Evolutionary conservation across 2,329 filamentous ascomycete genomes (phyloP).

Genomic region (Arthrobotrys conoides): DNA sequence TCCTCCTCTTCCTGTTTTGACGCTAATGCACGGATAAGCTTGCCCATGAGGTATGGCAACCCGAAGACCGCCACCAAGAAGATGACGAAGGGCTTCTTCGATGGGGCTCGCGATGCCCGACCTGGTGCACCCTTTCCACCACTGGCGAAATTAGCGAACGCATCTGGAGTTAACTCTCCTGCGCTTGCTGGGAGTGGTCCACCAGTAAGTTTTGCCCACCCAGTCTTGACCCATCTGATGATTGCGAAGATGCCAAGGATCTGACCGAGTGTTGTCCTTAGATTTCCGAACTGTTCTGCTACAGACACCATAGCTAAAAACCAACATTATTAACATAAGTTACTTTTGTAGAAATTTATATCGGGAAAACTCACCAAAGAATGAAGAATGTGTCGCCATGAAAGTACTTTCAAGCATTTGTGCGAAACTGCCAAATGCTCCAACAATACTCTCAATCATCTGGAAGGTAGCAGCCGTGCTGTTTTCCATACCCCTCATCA

Average conservation of each 20-base stretch:
- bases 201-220: slow-evolving; percentile 92
- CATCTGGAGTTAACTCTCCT: slow-evolving; percentile 86
- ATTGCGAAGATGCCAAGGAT: slow-evolving; percentile 95
- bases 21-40: slow-evolving; percentile 88
- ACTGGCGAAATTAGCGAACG: slow-evolving; percentile 82
- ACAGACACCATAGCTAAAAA: slow-evolving; percentile 92
- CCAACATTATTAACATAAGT: slow-evolving; percentile 23
- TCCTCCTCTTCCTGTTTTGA: slow-evolving; percentile 88
- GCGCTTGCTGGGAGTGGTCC: slow-evolving; percentile 90
- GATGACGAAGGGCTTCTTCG: slow-evolving; percentile 95
- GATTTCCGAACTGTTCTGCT: slow-evolving; percentile 94
- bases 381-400: slow-evolving; percentile 98
- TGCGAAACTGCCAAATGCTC: slow-evolving; percentile 95
- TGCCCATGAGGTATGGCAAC: slow-evolving; percentile 95
- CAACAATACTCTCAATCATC: slow-evolving; percentile 96
- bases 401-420: slow-evolving; percentile 99
- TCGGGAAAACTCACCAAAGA: slow-evolving; percentile 80
- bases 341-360: slow-evolving; percentile 42
- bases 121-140: slow-evolving; percentile 69
- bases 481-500: slow-evolving; percentile 95
- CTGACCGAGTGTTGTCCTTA: slow-evolving; percentile 92
- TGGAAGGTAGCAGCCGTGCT: slow-evolving; percentile 97
- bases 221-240: slow-evolving; percentile 92
- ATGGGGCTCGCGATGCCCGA: slow-evolving; percentile 81
- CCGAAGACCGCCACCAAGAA: slow-evolving; percentile 96